Evolutionary conservation across 2,329 filamentous ascomycete species (phyloP), one percentile per base, ranked within the genome.

Genomic region (Hirsutella thompsonii): DNA sequence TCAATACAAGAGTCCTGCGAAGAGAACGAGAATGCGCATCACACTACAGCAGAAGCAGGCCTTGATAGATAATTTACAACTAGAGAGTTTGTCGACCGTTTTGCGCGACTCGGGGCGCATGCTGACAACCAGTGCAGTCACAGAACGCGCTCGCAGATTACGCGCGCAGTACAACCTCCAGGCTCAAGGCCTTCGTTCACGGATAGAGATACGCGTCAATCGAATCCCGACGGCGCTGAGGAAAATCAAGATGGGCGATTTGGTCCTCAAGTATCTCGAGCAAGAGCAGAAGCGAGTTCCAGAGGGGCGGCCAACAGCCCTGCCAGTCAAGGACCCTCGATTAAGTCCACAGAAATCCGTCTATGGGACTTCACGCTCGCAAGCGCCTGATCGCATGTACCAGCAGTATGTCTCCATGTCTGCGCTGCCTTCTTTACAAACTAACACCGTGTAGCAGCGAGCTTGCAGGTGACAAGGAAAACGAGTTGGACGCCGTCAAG

Each of bases 201-300:
- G 90, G 46, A 81, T 98, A 40, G 89, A 95, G 61, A 83, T 94
- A 64, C 84, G 92, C 62, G 75, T 96, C 59, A 94, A 95, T 57
- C 81, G 92, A 41, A 92, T 96, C 40, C 92, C 92, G 8, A 74
- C 78, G 51, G 73, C 80, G 14, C 65, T 94, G 47, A 80, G 90
- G 44, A 84, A 82, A 54, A 72, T 78, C 46, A 93, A 77, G 43
- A 90, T 98, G 72, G 79, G 79, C 42, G 89, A 94, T 36, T 69
- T 96, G 8, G 58, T 89, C 11, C 55, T 62, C 38, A 76, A 67
- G 49, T 66, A 66, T 49, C 44, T 61, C n/a, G 62, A 68, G 23
- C 61, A 70, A 42, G 64, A 68, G 40, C 59, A 68, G 40, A 61
- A 64, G 39, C 59, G 63, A 51, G 39, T 52, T 5, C 44, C 56